Evolutionary conservation across 441 rosid species (phyloP).

Genomic region (Euphorbia neoarborescens): DNA sequence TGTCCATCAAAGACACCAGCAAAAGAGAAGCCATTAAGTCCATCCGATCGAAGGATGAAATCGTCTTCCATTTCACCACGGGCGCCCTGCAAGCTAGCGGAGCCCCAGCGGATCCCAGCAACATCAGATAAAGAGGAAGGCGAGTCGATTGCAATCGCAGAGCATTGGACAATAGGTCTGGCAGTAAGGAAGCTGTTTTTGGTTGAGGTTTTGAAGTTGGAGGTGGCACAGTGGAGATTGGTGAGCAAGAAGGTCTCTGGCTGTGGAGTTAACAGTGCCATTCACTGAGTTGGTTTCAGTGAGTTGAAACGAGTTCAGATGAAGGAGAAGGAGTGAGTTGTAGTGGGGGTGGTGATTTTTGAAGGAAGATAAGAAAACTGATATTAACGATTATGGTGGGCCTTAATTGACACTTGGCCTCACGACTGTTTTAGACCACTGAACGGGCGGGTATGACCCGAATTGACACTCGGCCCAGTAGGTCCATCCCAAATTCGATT

Average conservation of each 20-base stretch:
- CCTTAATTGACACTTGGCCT: background rate
- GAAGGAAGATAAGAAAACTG: constrained; percentile 51
- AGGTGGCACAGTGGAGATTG: constrained; percentile 21
- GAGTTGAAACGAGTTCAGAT: constrained; percentile 26
- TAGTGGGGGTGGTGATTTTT: constrained; percentile 20
- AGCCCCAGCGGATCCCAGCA: constrained; percentile 67
- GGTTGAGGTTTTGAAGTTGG: constrained; percentile 22
- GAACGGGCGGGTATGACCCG: no score
- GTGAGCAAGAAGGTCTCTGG: constrained; percentile 45
- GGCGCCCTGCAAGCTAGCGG: constrained; percentile 54
- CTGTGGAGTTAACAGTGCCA: constrained; percentile 61
- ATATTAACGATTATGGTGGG: constrained; percentile 27
- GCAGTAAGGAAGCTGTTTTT: constrained; percentile 10
- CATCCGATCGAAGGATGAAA: constrained; percentile 55
- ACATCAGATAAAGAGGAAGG: constrained; percentile 51
- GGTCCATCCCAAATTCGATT: no score
- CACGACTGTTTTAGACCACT: no score
- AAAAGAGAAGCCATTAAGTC: constrained; percentile 64
- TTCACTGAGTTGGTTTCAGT: constrained; percentile 27
- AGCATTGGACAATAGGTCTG: constrained; percentile 38
- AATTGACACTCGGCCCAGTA: no score
- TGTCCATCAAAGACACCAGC: constrained; percentile 92
- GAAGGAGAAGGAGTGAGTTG: background rate
- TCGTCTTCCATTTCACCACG: constrained; percentile 91
- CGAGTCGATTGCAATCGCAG: constrained; percentile 75